These are phyloP conservation scores for Castanea sativa DNA, from an alignment of 306 rosid species.

Conservation along the genomic window DNA sequence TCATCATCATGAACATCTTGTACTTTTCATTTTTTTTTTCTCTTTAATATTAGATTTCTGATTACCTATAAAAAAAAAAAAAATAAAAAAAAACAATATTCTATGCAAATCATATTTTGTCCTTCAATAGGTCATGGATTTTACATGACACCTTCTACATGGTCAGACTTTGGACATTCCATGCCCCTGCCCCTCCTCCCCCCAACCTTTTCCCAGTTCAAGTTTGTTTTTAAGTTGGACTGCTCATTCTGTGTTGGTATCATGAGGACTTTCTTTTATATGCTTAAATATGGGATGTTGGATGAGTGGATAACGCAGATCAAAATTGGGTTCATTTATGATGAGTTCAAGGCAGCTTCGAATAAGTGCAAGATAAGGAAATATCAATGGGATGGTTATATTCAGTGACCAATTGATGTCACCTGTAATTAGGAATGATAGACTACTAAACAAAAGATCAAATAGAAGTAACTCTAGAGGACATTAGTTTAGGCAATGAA, in stretches of 20 bases:
- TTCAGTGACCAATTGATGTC: not conserved
- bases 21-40: too few species aligned
- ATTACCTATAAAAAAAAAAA: too few species aligned
- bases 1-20: too few species aligned
- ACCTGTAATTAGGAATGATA: not conserved
- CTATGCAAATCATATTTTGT: not conserved
- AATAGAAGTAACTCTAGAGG: not conserved
- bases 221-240: too few species aligned
- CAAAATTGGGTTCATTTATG: not conserved
- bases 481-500: not conserved
- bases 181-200: not conserved
- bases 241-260: not conserved
- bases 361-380: conserved; percentile 8
- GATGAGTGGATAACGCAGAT: not conserved
- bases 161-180: not conserved
- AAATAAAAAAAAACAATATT: not conserved
- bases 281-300: conserved; percentile 1
- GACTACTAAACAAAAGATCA: not conserved
- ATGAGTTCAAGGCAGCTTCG: conserved; percentile 3
- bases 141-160: not conserved
- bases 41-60: too few species aligned
- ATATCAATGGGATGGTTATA: not conserved
- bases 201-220: too few species aligned
- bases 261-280: not conserved
- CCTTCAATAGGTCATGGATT: not conserved